Evolutionary conservation across 495 filamentous ascomycete species (phyloP), one percentile per base, ranked within the genome.

Genomic region (Hypoxylon lienhwacheense): DNA sequence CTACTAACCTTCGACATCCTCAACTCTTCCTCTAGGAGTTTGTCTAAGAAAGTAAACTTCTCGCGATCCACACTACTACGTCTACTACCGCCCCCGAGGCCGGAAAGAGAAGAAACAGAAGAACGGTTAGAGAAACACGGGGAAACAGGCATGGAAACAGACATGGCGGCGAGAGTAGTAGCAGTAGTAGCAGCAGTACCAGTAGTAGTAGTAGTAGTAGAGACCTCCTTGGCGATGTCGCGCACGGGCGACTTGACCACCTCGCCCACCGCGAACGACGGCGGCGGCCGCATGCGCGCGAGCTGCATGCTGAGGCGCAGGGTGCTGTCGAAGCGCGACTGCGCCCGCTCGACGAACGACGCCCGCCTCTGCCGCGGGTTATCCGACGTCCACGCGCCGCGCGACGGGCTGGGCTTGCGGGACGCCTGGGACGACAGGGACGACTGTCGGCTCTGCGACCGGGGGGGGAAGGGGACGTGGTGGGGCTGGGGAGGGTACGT

Each of bases 211-310:
- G n/a, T n/a, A n/a, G n/a, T n/a, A n/a, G n/a, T n/a, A n/a, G n/a
- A n/a, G 29, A 11, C 26, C 3, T 1, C 6, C 20, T 11, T 26
- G 15, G 6, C 26, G n/a, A 22, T 20, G 17, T 33, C 31, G 4
- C 19, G 7, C 2, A 20, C 8, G 11, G 20, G 33, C 0, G 26
- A 25, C 37, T 53, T 54, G 0, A 25, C 24, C 4, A 66, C 60
- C 1, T 19, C 22, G n/a, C 48, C 22, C 1, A 66, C 60, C 19
- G 39, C 37, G 45, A 67, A 67, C 6, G 32, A 53, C 0, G 45
- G 32, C 3, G 24, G 31, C 1, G 55, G 36, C 12, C 47, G 32
- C 1, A 25, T 14, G n/a, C 60, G 50, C 0, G 33, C 39, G 16
- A 40, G 58, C 11, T 35, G 35, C 5, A 66, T 20, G 5, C 45